Evolutionary conservation across 345 rosid genomes (phyloP).

Genomic region (Cardamine resedifolia): DNA sequence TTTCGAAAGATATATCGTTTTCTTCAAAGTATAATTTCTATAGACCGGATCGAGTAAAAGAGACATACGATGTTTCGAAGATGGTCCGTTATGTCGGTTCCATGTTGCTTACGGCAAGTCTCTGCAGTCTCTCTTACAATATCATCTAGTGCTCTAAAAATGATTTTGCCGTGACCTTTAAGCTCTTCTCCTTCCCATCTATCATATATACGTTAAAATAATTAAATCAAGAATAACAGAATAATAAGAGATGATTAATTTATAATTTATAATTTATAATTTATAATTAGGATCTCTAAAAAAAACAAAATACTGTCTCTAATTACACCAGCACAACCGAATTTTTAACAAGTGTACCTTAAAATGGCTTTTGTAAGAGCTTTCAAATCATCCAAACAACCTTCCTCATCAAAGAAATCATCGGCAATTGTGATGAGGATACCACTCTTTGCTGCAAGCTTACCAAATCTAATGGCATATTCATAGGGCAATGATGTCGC

Average conservation of each 20-base stretch:
- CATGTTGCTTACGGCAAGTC: constrained; percentile 29
- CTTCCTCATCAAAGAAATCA: constrained; percentile 62
- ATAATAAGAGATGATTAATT: background rate
- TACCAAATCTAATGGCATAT: constrained; percentile 32
- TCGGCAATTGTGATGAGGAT: constrained; percentile 60
- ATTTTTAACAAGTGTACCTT: constrained; percentile 37
- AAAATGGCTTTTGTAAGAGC: constrained; percentile 48
- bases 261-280: too few species aligned
- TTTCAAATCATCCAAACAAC: constrained; percentile 49
- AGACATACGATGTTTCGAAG: constrained; percentile 48
- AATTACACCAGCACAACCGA: background rate
- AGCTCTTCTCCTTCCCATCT: constrained; percentile 63
- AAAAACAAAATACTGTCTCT: background rate
- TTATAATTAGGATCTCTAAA: background rate
- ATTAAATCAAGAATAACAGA: constrained; percentile 3
- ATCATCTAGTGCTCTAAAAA: constrained; percentile 54
- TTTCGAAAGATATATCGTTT: background rate
- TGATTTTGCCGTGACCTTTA: constrained; percentile 45
- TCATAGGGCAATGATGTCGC: constrained; percentile 43
- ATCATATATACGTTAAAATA: background rate
- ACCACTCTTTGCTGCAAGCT: constrained; percentile 47
- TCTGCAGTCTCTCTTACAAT: constrained; percentile 41
- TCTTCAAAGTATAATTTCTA: background rate
- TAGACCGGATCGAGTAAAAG: background rate
- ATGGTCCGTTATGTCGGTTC: constrained; percentile 40